A percentile compares a stretch with the other conserved stretches of the same genome.
Conservation (phyloP, 257 asterid genomes). For the Petunia axillaris region DNA sequence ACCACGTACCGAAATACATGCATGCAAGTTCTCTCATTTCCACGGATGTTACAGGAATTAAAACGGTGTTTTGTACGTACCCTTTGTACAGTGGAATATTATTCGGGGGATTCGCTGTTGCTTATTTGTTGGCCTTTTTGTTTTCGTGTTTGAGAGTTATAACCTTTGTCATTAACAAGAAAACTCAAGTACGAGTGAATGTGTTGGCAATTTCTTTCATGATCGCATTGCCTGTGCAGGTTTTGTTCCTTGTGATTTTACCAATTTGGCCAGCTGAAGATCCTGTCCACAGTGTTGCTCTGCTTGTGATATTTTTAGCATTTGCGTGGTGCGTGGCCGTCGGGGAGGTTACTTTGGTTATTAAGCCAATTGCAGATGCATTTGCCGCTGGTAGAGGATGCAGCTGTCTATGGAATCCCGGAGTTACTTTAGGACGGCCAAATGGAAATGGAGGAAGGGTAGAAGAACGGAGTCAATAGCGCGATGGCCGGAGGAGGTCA, state of each 20-base stretch:
- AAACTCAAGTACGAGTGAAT: slow-evolving; percentile 54
- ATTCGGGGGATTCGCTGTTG: slow-evolving; percentile 52
- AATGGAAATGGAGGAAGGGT: slow-evolving; percentile 3
- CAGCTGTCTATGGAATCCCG: slow-evolving; percentile 1
- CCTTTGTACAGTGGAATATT: slow-evolving; percentile 60
- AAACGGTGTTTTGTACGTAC: slow-evolving; percentile 55
- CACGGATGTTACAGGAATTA: slow-evolving; percentile 38
- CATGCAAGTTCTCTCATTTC: slow-evolving; percentile 47
- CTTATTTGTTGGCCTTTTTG: slow-evolving; percentile 53
- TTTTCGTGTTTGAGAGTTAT: slow-evolving; percentile 65
- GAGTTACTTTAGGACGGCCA: slow-evolving; percentile 19
- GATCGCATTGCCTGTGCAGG: slow-evolving; percentile 63
- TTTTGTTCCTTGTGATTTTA: slow-evolving; percentile 49
- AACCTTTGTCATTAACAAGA: slow-evolving; percentile 64
- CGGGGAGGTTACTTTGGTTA: slow-evolving; percentile 60
- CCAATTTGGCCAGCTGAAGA: slow-evolving; percentile 56
- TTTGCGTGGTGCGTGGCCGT: slow-evolving; percentile 48
- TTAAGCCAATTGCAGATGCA: slow-evolving; percentile 69
- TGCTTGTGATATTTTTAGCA: slow-evolving; percentile 48
- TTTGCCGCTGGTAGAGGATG: slow-evolving; percentile 46
- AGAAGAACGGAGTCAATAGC: slow-evolving; percentile 24
- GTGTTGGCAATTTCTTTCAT: slow-evolving; percentile 53
- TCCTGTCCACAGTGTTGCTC: slow-evolving; percentile 38
- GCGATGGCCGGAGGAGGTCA: not conserved
- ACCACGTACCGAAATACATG: slow-evolving; percentile 47